phyloP scores from a whole-genome alignment of 2,329 filamentous ascomycete species.

The Fusarium subtropicale region DNA sequence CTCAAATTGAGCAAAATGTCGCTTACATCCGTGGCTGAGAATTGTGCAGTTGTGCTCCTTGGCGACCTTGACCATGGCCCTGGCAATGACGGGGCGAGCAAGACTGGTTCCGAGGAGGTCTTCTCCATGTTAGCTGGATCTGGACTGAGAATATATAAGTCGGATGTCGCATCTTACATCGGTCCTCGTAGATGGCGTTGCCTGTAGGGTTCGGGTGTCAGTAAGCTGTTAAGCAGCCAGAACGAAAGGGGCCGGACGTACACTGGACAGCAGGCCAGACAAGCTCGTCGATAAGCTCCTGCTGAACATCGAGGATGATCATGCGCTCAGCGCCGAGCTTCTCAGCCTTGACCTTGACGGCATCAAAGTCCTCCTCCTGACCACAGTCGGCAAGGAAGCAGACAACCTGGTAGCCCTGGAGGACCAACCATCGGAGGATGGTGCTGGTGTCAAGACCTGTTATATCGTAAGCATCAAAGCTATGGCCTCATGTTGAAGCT shows the following conservation, averaged over 20 bases:
- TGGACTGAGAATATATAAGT: not conserved
- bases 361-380: slow-evolving; percentile 77
- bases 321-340: slow-evolving; percentile 54
- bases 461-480: slow-evolving; percentile 8
- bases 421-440: slow-evolving; percentile 31
- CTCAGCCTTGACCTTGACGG: slow-evolving; percentile 74
- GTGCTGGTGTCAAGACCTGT: slow-evolving; percentile 40
- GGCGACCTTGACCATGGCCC: slow-evolving; percentile 56
- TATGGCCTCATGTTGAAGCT: not conserved
- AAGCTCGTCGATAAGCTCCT: slow-evolving; percentile 80
- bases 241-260: slow-evolving; percentile 39
- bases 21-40: slow-evolving; percentile 61
- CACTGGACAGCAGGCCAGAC: slow-evolving; percentile 80
- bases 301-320: slow-evolving; percentile 70
- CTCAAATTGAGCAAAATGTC: not conserved
- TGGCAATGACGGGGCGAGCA: slow-evolving; percentile 74
- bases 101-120: slow-evolving; percentile 63
- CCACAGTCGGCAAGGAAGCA: slow-evolving; percentile 70
- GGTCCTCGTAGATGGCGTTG: slow-evolving; percentile 35
- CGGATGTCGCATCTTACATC: slow-evolving; percentile 50
- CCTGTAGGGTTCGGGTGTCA: not conserved
- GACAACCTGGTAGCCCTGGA: slow-evolving; percentile 29
- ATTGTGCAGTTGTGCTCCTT: slow-evolving; percentile 54
- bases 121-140: not conserved
- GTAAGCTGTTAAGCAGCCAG: not conserved